These are phyloP conservation scores for Elaeis guineensis DNA, from an alignment of 176 grass and related monocot species.

Conservation along the genomic window DNA sequence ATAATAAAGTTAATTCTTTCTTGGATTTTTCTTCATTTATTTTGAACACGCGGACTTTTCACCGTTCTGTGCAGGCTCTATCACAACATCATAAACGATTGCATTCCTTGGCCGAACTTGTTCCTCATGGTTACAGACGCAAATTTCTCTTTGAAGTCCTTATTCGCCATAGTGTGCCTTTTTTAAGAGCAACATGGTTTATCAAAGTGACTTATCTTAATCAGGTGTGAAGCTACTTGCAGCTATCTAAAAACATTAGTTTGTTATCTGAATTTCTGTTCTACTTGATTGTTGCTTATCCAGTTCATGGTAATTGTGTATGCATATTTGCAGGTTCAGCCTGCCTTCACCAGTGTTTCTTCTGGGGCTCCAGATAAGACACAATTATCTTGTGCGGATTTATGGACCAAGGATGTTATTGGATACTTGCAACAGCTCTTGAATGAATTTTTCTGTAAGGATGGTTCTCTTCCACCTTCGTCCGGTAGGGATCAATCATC, in stretches of 20 bases:
- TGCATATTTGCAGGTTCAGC: slow-evolving; percentile 49
- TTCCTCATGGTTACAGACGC: slow-evolving; percentile 95
- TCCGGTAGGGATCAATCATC: slow-evolving; percentile 65
- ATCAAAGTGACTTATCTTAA: slow-evolving; percentile 99
- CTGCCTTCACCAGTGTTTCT: slow-evolving; percentile 42
- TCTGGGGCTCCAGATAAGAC: slow-evolving; percentile 60
- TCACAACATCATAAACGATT: slow-evolving; percentile 71
- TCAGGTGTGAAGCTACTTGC: slow-evolving; percentile 54
- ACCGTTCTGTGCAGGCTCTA: slow-evolving; percentile 45
- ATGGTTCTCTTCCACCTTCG: slow-evolving; percentile 31
- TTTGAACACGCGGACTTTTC: too few relatives aligned
- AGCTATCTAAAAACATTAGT: background rate
- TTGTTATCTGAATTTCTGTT: background rate
- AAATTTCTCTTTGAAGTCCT: slow-evolving; percentile 96
- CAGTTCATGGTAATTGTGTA: slow-evolving; percentile 15
- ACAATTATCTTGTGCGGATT: slow-evolving; percentile 47
- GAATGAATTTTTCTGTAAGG: slow-evolving; percentile 85
- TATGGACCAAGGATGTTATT: slow-evolving; percentile 88
- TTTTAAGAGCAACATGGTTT: slow-evolving; percentile 98
- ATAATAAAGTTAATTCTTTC: too few relatives aligned
- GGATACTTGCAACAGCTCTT: slow-evolving; percentile 89
- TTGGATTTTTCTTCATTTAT: too few relatives aligned
- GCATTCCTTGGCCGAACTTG: slow-evolving; percentile 67
- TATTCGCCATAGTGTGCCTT: slow-evolving; percentile 73
- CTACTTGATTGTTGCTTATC: background rate